Percentiles rank a stretch among this genome's conserved stretches.
Conservation (phyloP, 176 grass and related monocot species). For the Carex parvula region DNA sequence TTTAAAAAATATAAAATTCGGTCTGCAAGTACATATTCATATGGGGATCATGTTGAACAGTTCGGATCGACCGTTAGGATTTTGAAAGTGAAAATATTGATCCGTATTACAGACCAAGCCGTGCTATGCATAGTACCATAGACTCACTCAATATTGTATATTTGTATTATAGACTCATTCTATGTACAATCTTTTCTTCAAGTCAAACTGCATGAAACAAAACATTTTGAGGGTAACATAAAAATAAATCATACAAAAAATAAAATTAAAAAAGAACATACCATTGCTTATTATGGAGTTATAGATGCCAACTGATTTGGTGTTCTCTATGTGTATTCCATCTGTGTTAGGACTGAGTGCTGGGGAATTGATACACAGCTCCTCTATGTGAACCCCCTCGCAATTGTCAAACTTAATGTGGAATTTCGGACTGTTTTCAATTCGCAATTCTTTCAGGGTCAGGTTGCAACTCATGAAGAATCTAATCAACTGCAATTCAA, state of each 20-base stretch:
- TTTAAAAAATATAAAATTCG: no score
- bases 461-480: constrained; percentile 78
- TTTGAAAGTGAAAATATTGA: no score
- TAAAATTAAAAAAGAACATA: not conserved
- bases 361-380: constrained; percentile 64
- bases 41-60: no score
- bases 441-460: constrained; percentile 43
- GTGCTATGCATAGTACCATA: no score
- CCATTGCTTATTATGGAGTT: constrained; percentile 88
- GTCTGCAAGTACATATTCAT: no score
- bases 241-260: not conserved
- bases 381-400: constrained; percentile 68
- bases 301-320: constrained; percentile 65
- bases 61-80: no score
- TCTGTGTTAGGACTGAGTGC: constrained; percentile 65
- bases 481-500: constrained; percentile 52
- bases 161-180: not conserved
- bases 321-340: constrained; percentile 92
- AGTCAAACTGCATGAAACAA: no score
- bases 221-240: not conserved
- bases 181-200: not conserved
- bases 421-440: constrained; percentile 94
- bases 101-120: no score
- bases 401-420: constrained; percentile 85
- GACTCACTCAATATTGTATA: no score